Conservation (phyloP, 2,329 filamentous ascomycete species). For the Chaetomiaceae sp. region DNA sequence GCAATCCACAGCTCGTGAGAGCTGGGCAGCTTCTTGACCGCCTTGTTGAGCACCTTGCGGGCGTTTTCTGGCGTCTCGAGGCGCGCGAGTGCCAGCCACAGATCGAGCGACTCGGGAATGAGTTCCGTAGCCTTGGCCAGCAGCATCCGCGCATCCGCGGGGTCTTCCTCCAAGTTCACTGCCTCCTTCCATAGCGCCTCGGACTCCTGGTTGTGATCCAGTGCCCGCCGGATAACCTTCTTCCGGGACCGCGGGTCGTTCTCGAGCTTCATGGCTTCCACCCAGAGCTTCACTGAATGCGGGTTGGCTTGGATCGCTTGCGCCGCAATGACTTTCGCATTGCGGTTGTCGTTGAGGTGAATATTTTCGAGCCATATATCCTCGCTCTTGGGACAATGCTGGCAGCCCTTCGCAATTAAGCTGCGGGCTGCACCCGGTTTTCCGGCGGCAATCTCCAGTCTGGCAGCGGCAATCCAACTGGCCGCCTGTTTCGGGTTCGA, state of each 20-base stretch:
- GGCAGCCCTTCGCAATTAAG: slow-evolving; percentile 80
- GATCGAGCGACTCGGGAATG: slow-evolving; percentile 85
- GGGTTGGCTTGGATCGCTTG: slow-evolving; percentile 90
- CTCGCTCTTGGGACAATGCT: slow-evolving; percentile 87
- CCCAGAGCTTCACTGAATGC: slow-evolving; percentile 82
- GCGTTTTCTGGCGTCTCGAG: slow-evolving; percentile 87
- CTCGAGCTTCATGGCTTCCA: slow-evolving; percentile 91
- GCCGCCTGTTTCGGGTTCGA: slow-evolving; percentile 93
- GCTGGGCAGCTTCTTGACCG: slow-evolving; percentile 86
- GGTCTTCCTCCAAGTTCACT: slow-evolving; percentile 89
- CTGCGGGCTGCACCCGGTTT: slow-evolving; percentile 85
- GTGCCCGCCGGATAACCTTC: slow-evolving; percentile 81
- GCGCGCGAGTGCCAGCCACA: slow-evolving; percentile 90
- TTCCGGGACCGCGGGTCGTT: slow-evolving; percentile 79
- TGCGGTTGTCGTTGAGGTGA: slow-evolving; percentile 81
- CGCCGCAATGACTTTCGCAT: slow-evolving; percentile 91
- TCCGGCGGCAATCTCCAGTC: slow-evolving; percentile 86
- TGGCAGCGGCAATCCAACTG: slow-evolving; percentile 90
- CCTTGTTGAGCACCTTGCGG: slow-evolving; percentile 90
- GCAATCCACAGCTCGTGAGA: slow-evolving; percentile 97
- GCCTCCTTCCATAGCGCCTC: slow-evolving; percentile 98
- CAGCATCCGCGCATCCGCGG: slow-evolving; percentile 78
- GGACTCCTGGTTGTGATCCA: slow-evolving; percentile 89
- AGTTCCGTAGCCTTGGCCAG: slow-evolving; percentile 94
- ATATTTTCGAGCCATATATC: slow-evolving; percentile 97